phyloP scores from a whole-genome alignment of 345 rosid species.

The Viola odorata region DNA sequence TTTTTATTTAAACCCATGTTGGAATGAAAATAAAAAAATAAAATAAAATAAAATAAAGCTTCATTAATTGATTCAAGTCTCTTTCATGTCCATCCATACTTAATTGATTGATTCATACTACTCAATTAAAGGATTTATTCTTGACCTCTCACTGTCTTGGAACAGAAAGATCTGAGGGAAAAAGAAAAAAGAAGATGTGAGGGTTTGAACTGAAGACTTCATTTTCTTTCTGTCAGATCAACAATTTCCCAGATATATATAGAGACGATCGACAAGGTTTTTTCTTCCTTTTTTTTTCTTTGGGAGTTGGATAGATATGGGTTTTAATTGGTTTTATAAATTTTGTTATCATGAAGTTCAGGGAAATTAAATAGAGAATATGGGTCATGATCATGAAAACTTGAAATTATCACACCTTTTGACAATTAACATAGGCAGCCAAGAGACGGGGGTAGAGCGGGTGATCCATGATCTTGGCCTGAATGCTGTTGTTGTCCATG shows the following conservation, averaged over 20 bases:
- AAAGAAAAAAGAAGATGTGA: neutral
- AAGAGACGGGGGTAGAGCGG: slow-evolving; percentile 93
- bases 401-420: slow-evolving; percentile 53
- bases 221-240: neutral
- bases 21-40: neutral
- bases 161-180: neutral
- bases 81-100: slow-evolving; percentile 5
- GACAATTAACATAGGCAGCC: slow-evolving; percentile 84
- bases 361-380: neutral
- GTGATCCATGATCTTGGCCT: slow-evolving; percentile 95
- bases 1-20: neutral
- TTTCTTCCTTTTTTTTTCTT: no score
- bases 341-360: no score
- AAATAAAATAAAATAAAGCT: no score
- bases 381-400: neutral
- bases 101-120: no score
- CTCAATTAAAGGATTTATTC: neutral
- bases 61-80: slow-evolving; percentile 6
- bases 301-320: no score
- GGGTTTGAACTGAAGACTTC: neutral
- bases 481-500: slow-evolving; percentile 59
- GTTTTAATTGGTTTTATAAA: no score
- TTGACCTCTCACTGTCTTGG: slow-evolving; percentile 21
- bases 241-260: no score
- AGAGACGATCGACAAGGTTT: no score